These are phyloP conservation scores for Westerdykella ornata DNA, from an alignment of 2,329 filamentous ascomycete species.

Conservation along the genomic window DNA sequence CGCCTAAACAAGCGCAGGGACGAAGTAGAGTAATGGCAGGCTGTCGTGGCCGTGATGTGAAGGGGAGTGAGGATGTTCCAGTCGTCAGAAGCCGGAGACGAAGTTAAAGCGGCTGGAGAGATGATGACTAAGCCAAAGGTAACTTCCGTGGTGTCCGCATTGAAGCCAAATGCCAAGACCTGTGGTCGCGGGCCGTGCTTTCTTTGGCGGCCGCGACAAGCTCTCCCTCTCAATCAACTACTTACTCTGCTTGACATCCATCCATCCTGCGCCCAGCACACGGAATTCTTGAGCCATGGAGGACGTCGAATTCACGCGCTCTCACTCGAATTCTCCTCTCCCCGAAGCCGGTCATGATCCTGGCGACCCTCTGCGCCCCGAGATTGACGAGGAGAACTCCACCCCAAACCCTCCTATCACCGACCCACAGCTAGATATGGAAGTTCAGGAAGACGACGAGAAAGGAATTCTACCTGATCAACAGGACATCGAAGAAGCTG, in stretches of 20 bases:
- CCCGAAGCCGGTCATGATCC: conserved; percentile 46
- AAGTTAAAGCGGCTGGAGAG: no score
- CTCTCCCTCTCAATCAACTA: no score
- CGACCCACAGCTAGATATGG: conserved; percentile 42
- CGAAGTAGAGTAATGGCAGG: no score
- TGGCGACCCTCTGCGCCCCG: conserved; percentile 41
- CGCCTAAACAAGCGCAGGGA: no score
- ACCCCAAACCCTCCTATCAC: conserved; percentile 40
- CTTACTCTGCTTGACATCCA: background rate
- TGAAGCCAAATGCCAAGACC: no score
- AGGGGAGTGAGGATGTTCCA: no score
- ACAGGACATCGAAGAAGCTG: conserved; percentile 35
- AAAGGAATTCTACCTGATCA: conserved; percentile 21
- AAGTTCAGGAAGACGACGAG: conserved; percentile 37
- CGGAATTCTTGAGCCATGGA: conserved; percentile 32
- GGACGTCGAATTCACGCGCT: conserved; percentile 38
- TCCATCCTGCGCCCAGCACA: background rate
- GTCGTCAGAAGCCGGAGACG: no score
- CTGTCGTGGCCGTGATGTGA: no score
- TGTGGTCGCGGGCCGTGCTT: background rate
- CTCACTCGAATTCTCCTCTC: conserved; percentile 36
- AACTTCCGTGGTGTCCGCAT: no score
- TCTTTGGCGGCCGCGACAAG: background rate
- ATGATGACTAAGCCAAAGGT: no score
- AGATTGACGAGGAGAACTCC: conserved; percentile 46